Conservation (phyloP, 176 grass and related monocot species). For the Zea mays region Zm-B73-REFERENCE-NAM-5.0 NC_050103.1:164803001-164803500, state of each 20-base stretch:
- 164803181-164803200: not conserved
- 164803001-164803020: no score
- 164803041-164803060: no score
- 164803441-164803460: constrained; percentile 53
- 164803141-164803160: no score
- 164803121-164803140: no score
- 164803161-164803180: not conserved
- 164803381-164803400: constrained; percentile 43
- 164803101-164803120: no score
- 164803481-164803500: constrained; percentile 57
- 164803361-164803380: constrained; percentile 43
- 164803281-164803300: not conserved
- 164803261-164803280: not conserved
- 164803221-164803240: not conserved
- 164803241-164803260: not conserved
- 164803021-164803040: no score
- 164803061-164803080: no score
- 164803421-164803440: constrained; percentile 53
- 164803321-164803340: constrained; percentile 36
- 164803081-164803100: no score
- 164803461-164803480: constrained; percentile 34
- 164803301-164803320: constrained; percentile 19
- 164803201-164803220: not conserved
- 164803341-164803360: constrained; percentile 33
- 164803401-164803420: constrained; percentile 24